Conservation (phyloP, 345 rosid species). For the Sisymbrium irio region DNA sequence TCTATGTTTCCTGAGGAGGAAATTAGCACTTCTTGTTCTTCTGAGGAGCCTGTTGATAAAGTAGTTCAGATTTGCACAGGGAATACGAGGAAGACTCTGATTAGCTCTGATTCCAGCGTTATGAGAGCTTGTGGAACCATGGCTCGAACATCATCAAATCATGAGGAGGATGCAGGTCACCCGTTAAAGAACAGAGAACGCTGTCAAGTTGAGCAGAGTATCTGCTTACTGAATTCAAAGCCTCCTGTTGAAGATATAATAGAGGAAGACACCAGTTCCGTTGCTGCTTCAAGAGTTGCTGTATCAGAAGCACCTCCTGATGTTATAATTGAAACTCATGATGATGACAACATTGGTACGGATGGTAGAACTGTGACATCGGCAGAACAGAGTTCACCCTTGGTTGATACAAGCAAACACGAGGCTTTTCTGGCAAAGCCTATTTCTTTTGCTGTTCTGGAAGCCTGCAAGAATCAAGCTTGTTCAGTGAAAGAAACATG, state of each 20-base stretch:
- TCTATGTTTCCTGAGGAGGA: constrained; percentile 5
- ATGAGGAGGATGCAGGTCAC: constrained; percentile 1
- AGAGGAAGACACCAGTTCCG: constrained; percentile 2
- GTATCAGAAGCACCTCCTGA: constrained; percentile 4
- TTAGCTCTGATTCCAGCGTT: constrained; percentile 2
- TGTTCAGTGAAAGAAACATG: constrained; percentile 9
- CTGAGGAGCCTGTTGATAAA: background rate
- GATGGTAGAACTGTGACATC: constrained; percentile 11
- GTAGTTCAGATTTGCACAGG: background rate
- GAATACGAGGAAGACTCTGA: background rate
- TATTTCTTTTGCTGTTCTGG: constrained; percentile 17
- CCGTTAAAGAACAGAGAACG: background rate
- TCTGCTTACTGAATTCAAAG: constrained; percentile 11
- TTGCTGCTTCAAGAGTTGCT: background rate
- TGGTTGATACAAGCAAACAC: constrained; percentile 2
- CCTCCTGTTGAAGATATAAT: background rate
- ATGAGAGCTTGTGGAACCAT: constrained; percentile 25
- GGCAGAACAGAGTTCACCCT: background rate
- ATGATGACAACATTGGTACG: constrained; percentile 2
- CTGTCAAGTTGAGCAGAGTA: constrained; percentile 11
- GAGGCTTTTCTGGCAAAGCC: constrained; percentile 15
- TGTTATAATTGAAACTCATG: constrained; percentile 1
- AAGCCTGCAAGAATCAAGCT: constrained; percentile 10
- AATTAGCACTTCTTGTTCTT: background rate
- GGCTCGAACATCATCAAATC: background rate